Conservation (phyloP, 1,139 yeast genomes). For the Suhomyces atakaporum region DNA sequence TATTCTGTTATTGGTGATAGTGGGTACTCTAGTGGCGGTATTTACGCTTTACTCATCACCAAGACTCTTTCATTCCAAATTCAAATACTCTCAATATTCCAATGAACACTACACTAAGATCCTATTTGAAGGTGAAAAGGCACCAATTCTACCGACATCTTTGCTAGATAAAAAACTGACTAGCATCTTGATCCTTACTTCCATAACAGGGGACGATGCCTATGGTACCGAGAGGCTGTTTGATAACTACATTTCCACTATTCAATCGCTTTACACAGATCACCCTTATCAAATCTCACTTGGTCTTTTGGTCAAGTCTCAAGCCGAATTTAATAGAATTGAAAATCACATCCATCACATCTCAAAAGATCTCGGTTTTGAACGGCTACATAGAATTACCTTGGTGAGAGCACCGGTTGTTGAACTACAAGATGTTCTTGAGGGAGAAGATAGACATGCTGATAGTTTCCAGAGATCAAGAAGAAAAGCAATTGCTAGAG, state of each 20-base stretch:
- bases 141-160: neutral
- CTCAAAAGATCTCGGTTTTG: conserved; percentile 1
- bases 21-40: neutral
- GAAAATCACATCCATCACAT: conserved; percentile 12
- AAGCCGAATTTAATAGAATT: conserved; percentile 26
- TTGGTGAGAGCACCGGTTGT: conserved; percentile 36
- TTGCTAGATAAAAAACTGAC: neutral
- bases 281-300: conserved; percentile 24
- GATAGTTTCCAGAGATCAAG: conserved; percentile 34
- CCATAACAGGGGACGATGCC: conserved; percentile 26
- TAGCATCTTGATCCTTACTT: conserved; percentile 5
- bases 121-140: neutral
- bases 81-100: neutral
- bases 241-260: conserved; percentile 26
- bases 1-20: conserved; percentile 1
- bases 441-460: conserved; percentile 31
- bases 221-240: conserved; percentile 32
- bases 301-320: conserved; percentile 32
- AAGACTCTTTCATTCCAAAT: neutral
- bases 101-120: conserved; percentile 3
- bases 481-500: conserved; percentile 36
- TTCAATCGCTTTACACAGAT: conserved; percentile 18
- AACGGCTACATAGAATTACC: conserved; percentile 23
- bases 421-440: conserved; percentile 25
- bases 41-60: neutral